Conservation (phyloP, 495 filamentous ascomycete species). For the Penicillium daleae region DNA sequence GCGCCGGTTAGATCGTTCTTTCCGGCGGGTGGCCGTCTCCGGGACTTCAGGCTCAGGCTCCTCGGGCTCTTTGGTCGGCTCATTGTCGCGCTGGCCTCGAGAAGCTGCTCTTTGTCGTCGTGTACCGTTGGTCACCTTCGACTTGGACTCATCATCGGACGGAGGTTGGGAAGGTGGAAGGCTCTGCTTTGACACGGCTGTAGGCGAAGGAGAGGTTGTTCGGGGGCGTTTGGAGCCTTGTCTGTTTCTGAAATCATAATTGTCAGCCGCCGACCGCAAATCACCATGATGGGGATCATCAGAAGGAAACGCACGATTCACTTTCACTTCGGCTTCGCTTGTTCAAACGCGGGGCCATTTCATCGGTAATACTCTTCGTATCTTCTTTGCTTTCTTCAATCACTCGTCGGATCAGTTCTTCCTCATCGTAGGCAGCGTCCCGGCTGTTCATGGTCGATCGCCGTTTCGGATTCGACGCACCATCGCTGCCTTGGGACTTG, state of each 20-base stretch:
- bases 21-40: slow-evolving; percentile 74
- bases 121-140: slow-evolving; percentile 52
- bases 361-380: slow-evolving; percentile 50
- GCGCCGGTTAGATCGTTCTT: slow-evolving; percentile 71
- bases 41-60: slow-evolving; percentile 68
- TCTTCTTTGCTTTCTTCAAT: slow-evolving; percentile 94
- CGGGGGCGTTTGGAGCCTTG: slow-evolving; percentile 68
- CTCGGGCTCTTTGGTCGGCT: slow-evolving; percentile 61
- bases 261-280: slow-evolving; percentile 26
- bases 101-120: slow-evolving; percentile 70
- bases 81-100: slow-evolving; percentile 73
- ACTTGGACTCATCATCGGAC: slow-evolving; percentile 70
- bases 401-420: slow-evolving; percentile 83
- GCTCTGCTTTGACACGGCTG: slow-evolving; percentile 55
- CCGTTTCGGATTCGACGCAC: slow-evolving; percentile 64
- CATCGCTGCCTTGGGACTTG: slow-evolving; percentile 51
- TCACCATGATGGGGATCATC: slow-evolving; percentile 3
- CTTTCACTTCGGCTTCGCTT: slow-evolving; percentile 91
- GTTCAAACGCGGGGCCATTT: slow-evolving; percentile 58
- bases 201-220: slow-evolving; percentile 72
- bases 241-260: slow-evolving; percentile 47
- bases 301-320: slow-evolving; percentile 73
- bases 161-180: slow-evolving; percentile 55
- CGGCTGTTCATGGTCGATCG: slow-evolving; percentile 98
- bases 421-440: slow-evolving; percentile 93